Evolutionary conservation across 2,329 filamentous ascomycete species (phyloP).

Genomic region (Sporothrix brunneoviolacea): DNA sequence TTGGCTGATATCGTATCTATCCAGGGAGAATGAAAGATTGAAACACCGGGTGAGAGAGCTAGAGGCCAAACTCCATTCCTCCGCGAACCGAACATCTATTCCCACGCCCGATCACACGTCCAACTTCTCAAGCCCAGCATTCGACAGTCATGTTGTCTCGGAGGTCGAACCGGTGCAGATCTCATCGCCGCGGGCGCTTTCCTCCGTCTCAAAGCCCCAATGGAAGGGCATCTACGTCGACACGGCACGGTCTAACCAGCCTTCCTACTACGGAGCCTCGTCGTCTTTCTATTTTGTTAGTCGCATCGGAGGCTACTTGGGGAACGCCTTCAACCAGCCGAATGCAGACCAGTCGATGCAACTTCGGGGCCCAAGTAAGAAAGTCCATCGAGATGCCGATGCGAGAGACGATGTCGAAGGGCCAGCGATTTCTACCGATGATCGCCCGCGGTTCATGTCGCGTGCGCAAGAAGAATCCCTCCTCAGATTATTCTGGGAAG

Average conservation of each 20-base stretch:
- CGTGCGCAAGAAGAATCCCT: conserved; percentile 35
- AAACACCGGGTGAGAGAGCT: conserved; percentile 1
- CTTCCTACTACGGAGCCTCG: conserved; percentile 37
- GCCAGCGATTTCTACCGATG: background rate
- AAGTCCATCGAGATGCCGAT: background rate
- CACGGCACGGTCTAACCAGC: conserved; percentile 28
- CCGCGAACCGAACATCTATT: too few species aligned
- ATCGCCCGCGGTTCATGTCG: conserved; percentile 3
- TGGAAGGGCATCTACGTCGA: conserved; percentile 30
- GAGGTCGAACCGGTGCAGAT: background rate
- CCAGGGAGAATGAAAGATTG: background rate
- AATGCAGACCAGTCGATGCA: conserved; percentile 14
- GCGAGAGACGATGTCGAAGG: background rate
- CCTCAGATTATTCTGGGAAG: conserved; percentile 35
- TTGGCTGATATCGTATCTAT: conserved; percentile 2
- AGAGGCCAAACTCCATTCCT: background rate
- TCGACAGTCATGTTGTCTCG: background rate
- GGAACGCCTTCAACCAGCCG: conserved; percentile 26
- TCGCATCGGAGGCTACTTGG: conserved; percentile 33
- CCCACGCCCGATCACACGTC: background rate
- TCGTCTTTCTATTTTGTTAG: conserved; percentile 40
- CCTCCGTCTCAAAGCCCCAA: conserved; percentile 11
- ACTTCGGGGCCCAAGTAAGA: conserved; percentile 7
- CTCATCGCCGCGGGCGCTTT: background rate
- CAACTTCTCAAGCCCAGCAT: background rate